A percentile compares a stretch with the other conserved stretches of the same genome.
Conservation (phyloP, 106 monocot genomes). For the Amphibolis antarctica region DNA sequence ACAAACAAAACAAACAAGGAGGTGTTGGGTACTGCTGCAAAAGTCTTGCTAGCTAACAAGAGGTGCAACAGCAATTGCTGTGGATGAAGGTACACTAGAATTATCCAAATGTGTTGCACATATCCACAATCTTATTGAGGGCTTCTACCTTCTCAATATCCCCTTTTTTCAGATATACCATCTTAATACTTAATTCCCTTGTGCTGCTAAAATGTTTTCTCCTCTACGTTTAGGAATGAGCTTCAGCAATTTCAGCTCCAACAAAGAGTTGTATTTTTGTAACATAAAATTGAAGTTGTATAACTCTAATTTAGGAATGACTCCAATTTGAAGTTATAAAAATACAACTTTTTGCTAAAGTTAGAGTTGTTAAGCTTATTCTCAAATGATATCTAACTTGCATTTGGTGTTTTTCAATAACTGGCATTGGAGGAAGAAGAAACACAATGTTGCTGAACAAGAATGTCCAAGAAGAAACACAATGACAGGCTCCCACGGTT, state of each 20-base stretch:
- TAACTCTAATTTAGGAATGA: no score
- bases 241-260: no score
- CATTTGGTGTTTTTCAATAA: neutral
- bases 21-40: constrained; percentile 38
- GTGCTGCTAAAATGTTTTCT: no score
- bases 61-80: constrained; percentile 35
- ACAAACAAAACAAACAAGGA: constrained; percentile 44
- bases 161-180: neutral
- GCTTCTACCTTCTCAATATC: neutral
- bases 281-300: no score
- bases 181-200: no score
- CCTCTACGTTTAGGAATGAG: no score
- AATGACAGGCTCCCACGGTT: constrained; percentile 41
- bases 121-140: constrained; percentile 37
- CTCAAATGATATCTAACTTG: no score
- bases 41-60: constrained; percentile 36
- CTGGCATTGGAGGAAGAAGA: neutral
- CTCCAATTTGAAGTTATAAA: no score
- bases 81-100: constrained; percentile 38
- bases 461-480: constrained; percentile 41
- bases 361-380: no score
- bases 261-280: no score
- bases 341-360: neutral
- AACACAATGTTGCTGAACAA: constrained; percentile 28
- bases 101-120: constrained; percentile 33